Evolutionary conservation across 352 stramenopile genomes (phyloP), one percentile per base, ranked within the genome.

Genomic region (Phytophthora aleatoria): DNA sequence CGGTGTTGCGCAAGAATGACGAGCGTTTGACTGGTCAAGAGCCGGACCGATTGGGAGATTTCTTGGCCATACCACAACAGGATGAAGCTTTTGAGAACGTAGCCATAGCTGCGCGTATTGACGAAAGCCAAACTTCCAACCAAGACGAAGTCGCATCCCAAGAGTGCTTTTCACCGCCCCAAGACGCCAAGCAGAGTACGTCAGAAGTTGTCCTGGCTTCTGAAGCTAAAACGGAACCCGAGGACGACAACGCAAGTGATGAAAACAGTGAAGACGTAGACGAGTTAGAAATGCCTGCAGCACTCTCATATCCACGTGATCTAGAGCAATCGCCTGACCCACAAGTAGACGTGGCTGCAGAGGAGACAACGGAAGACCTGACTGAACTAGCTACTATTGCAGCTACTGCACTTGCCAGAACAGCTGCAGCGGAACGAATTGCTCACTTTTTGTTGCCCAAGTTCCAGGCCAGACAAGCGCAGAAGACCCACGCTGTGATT

Each of bases 391-490:
- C 57, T 43, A 13, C 30, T 24, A 20, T 6, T 9, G 15, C 13
- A 50, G 20, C 20, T 33, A 15, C 24, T 57, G 38, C 20, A 33
- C 39, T 38, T 11, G 13, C 24, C 12, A 42, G 33, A 50, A 16
- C 55, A 16, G 16, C n/a, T 13, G 36, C 52, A 61, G 52, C 41
- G 16, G 16, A 61, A 43, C 50, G 5, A 24, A 65, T 73, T 50
- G 27, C 26, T 50, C 31, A 36, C 20, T 61, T 61, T 20, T 38
- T 73, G 38, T 15, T 50, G 26, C 53, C 48, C 3, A 65, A 52
- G 42, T 24, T 65, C 5, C 45, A 69, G 16, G 42, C 24, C 27
- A 64, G 39, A 54, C 36, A 41, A 5, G 11, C 8, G 1, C 27
- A 49, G n/a, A 64, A 49, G 39, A 50, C 30, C 0, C 35, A 38